phyloP scores from a whole-genome alignment of 2,329 filamentous ascomycete genomes.

The Paramyrothecium roridum region DNA sequence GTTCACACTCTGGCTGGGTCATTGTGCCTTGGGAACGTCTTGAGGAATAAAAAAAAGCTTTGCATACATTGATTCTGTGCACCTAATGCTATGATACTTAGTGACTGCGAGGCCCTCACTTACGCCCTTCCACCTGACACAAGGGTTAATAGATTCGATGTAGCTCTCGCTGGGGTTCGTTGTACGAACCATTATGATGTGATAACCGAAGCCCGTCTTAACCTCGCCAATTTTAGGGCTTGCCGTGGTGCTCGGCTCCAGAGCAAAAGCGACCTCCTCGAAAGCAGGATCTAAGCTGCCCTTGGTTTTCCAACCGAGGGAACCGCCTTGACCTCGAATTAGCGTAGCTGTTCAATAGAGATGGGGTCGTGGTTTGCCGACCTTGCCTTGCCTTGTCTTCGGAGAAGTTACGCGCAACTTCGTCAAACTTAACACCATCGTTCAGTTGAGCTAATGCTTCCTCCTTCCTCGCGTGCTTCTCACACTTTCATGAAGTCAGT shows the following conservation, averaged over 20 bases:
- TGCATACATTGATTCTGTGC: conserved; percentile 21
- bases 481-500: conserved; percentile 47
- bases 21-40: conserved; percentile 24
- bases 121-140: conserved; percentile 37
- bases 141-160: not conserved
- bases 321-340: conserved; percentile 49
- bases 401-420: conserved; percentile 68
- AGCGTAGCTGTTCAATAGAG: not conserved
- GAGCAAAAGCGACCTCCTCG: conserved; percentile 67
- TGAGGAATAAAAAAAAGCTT: conserved; percentile 38
- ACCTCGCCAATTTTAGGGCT: conserved; percentile 66
- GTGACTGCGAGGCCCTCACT: conserved; percentile 16
- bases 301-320: conserved; percentile 70
- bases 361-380: conserved; percentile 19
- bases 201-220: conserved; percentile 75
- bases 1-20: conserved; percentile 27
- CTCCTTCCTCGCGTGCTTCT: conserved; percentile 76
- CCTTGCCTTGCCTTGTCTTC: conserved; percentile 74
- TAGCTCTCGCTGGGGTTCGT: conserved; percentile 3
- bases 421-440: conserved; percentile 68
- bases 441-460: conserved; percentile 68
- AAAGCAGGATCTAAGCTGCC: conserved; percentile 67
- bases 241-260: conserved; percentile 62
- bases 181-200: conserved; percentile 69
- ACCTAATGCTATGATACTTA: conserved; percentile 6